Evolutionary conservation across 257 asterid species (phyloP).

Genomic region (Nicotiana tabacum): DNA sequence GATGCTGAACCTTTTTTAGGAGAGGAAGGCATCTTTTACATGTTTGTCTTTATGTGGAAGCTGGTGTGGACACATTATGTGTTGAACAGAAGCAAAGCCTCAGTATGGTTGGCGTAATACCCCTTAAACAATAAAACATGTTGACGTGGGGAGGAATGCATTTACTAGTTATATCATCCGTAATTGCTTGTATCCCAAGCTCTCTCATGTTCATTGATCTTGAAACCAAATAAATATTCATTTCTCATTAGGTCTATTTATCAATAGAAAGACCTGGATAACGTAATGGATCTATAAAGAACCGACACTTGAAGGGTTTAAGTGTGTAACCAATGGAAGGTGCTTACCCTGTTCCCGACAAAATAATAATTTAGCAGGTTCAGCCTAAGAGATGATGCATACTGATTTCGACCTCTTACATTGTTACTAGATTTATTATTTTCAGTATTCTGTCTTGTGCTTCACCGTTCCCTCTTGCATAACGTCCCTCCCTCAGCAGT

Average conservation of each 20-base stretch:
- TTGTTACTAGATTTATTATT: neutral
- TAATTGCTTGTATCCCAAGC: neutral
- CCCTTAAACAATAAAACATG: neutral
- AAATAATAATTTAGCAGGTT: neutral
- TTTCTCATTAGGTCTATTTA: neutral
- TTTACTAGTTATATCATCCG: neutral
- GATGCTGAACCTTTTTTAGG: neutral
- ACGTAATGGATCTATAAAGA: neutral
- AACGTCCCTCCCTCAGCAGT: neutral
- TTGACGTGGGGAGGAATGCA: neutral
- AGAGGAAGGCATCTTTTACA: neutral
- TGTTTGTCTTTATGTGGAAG: neutral
- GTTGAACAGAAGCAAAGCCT: neutral
- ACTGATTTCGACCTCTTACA: neutral
- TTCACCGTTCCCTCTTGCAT: neutral
- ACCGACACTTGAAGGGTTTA: neutral
- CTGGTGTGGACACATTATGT: neutral
- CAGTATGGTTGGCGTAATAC: neutral
- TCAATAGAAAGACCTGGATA: neutral
- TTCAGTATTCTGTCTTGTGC: neutral
- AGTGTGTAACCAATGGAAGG: neutral
- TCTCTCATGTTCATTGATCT: neutral
- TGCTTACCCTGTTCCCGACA: neutral
- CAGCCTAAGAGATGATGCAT: neutral
- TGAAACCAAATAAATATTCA: slow-evolving; percentile 2